Conservation (phyloP, 2,329 filamentous ascomycete species). For the Hortaea werneckii region DNA sequence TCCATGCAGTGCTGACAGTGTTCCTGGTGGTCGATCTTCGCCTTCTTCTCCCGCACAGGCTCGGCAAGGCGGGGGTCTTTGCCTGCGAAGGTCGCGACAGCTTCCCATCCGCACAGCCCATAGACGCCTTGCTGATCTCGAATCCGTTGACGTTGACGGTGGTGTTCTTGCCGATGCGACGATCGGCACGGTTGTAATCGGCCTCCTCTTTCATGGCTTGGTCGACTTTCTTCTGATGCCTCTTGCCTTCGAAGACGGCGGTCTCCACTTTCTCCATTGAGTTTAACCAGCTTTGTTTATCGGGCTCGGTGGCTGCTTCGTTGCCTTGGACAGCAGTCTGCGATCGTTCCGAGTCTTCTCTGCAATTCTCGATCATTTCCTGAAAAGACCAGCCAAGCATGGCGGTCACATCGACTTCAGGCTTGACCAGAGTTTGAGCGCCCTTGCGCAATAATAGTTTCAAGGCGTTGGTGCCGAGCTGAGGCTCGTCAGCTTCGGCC, state of each 20-base stretch:
- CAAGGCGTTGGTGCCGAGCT: conserved; percentile 42
- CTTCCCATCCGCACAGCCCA: conserved; percentile 46
- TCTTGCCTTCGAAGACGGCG: conserved; percentile 48
- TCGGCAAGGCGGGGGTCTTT: conserved; percentile 45
- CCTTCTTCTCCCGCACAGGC: conserved; percentile 39
- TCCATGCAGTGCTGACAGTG: conserved; percentile 45
- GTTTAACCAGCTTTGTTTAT: conserved; percentile 47
- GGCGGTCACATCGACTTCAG: conserved; percentile 44
- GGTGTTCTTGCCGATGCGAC: conserved; percentile 47
- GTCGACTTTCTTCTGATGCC: conserved; percentile 33
- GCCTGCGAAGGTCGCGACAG: conserved; percentile 47
- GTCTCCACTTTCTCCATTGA: conserved; percentile 48
- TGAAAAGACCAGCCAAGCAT: conserved; percentile 50
- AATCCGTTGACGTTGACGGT: conserved; percentile 48
- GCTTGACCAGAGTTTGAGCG: conserved; percentile 42
- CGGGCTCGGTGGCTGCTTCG: conserved; percentile 22
- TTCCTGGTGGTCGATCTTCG: conserved; percentile 38
- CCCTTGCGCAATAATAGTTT: conserved; percentile 47
- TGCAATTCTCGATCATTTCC: conserved; percentile 44
- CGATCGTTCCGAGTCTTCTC: conserved; percentile 39
- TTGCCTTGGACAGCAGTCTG: conserved; percentile 10
- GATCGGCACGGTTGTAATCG: conserved; percentile 32
- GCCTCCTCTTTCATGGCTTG: conserved; percentile 15
- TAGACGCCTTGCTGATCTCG: conserved; percentile 46
- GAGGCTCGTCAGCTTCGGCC: conserved; percentile 39